phyloP scores from a whole-genome alignment of 192 early-diverging fungal species.

The Rhizophagus prolifer region DNA sequence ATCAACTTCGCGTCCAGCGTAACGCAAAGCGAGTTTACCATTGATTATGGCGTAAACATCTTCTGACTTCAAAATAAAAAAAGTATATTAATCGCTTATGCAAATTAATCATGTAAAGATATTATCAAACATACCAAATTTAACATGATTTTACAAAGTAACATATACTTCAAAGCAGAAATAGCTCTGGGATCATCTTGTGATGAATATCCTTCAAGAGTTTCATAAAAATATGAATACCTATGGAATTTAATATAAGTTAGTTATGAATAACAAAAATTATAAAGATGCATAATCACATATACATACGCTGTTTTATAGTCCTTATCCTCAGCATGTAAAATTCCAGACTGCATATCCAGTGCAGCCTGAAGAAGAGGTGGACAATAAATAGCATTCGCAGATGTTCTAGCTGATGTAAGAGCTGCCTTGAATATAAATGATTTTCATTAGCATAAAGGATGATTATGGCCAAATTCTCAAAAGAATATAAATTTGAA shows the following conservation, averaged over 20 bases:
- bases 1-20: constrained; percentile 84
- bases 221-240: constrained; percentile 97
- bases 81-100: background rate
- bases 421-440: constrained; percentile 71
- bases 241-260: constrained; percentile 3
- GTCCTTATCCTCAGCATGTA: constrained; percentile 98
- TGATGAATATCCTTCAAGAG: constrained; percentile 89
- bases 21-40: constrained; percentile 87
- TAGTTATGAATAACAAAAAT: background rate
- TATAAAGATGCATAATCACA: background rate
- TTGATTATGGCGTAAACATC: constrained; percentile 91
- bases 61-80: constrained; percentile 64
- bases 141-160: constrained; percentile 99
- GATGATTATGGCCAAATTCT: constrained; percentile 4
- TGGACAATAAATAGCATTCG: constrained; percentile 98
- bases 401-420: constrained; percentile 93
- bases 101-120: constrained; percentile 2
- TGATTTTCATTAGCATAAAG: constrained; percentile 26
- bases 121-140: constrained; percentile 66
- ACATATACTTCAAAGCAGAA: constrained; percentile 94
- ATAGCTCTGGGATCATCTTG: constrained; percentile 87
- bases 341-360: constrained; percentile 96
- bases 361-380: constrained; percentile 93
- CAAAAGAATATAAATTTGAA: background rate
- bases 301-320: constrained; percentile 91